Conservation (phyloP, 306 rosid species). For the Astragalus membranaceus region DNA sequence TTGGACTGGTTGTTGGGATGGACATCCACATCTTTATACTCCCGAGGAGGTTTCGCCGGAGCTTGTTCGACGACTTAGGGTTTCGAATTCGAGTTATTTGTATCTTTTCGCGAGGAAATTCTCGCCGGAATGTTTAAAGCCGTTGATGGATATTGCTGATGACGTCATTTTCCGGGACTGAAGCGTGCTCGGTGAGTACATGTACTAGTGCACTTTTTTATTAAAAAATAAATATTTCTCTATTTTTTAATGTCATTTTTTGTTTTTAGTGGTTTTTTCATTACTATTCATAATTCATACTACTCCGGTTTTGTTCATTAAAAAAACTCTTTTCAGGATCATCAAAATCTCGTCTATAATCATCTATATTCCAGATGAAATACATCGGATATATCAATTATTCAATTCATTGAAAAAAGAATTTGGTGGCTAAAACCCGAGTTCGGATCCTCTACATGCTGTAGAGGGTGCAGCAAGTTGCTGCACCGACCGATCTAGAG, state of each 20-base stretch:
- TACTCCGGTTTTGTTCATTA: too few relatives aligned
- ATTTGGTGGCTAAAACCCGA: too few relatives aligned
- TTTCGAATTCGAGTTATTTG: slow-evolving; percentile 35
- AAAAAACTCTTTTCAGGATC: too few relatives aligned
- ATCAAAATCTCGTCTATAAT: too few relatives aligned
- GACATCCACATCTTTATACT: slow-evolving; percentile 50
- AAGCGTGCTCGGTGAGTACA: slow-evolving; percentile 12
- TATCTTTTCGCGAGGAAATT: slow-evolving; percentile 59
- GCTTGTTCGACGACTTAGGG: slow-evolving; percentile 35
- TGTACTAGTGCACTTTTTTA: background rate
- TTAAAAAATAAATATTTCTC: background rate
- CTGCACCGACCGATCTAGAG: too few relatives aligned
- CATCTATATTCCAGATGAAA: too few relatives aligned
- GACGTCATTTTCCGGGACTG: slow-evolving; percentile 50
- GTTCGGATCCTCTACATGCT: too few relatives aligned
- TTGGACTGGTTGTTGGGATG: slow-evolving; percentile 60
- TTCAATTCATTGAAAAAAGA: too few relatives aligned
- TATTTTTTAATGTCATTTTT: background rate
- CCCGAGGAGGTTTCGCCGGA: slow-evolving; percentile 41
- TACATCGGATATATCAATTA: too few relatives aligned
- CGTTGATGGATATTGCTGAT: slow-evolving; percentile 45
- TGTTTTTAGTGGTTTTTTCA: background rate
- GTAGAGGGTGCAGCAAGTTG: too few relatives aligned
- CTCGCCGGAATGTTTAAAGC: slow-evolving; percentile 41
- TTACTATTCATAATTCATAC: background rate